Conservation (phyloP, 805 yeast species). For the Saccharomycopsis sp. region DNA sequence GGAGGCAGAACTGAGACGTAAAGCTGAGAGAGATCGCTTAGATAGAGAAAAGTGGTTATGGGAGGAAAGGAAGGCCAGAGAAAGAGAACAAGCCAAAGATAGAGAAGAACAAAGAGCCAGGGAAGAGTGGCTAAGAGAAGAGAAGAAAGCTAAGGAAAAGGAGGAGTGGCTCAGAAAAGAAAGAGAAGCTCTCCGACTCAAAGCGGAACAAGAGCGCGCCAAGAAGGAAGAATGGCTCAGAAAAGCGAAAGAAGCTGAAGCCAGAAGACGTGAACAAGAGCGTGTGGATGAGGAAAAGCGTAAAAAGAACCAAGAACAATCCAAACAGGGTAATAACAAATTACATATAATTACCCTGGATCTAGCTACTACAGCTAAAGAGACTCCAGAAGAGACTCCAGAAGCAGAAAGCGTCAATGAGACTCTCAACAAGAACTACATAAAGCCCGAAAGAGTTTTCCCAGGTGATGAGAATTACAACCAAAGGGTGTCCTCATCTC, state of each 20-base stretch:
- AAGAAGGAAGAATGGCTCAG: constrained; percentile 4
- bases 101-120: constrained; percentile 3
- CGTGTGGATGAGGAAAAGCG: background rate
- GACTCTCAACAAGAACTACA: background rate
- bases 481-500: background rate
- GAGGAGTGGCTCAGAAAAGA: constrained; percentile 8
- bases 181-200: background rate
- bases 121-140: constrained; percentile 5
- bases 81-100: background rate
- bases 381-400: background rate
- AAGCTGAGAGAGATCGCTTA: background rate
- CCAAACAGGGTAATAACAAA: background rate
- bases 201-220: background rate
- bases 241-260: constrained; percentile 4
- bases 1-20: background rate
- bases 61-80: background rate
- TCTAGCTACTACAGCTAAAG: background rate
- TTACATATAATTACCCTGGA: background rate
- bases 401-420: too few species aligned
- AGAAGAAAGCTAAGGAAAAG: constrained; percentile 2
- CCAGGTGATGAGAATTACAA: background rate
- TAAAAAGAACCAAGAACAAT: background rate
- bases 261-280: background rate
- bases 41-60: constrained; percentile 7
- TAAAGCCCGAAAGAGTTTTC: background rate